Percentiles rank a stretch among this genome's conserved stretches.
phyloP scores from a whole-genome alignment of 768 basidiomycete species.

The Pleurotus salmoneostramineus region DNA sequence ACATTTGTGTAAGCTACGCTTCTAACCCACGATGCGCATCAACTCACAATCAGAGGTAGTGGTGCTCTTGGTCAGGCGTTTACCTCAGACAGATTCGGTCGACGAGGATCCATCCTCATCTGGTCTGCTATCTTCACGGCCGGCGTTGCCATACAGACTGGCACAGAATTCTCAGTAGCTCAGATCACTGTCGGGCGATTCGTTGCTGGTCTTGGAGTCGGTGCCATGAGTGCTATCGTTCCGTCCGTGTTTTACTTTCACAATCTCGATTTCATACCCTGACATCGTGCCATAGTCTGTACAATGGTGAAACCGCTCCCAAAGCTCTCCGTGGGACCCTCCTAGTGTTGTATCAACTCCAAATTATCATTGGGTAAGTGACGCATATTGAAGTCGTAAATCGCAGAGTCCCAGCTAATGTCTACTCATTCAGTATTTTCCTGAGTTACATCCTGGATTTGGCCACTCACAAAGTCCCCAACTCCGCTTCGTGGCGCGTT shows the following conservation, averaged over 20 bases:
- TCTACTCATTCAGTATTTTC: constrained; percentile 48
- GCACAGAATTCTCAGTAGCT: constrained; percentile 49
- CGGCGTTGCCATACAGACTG: constrained; percentile 69
- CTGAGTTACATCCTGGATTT: constrained; percentile 69
- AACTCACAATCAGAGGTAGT: constrained; percentile 21
- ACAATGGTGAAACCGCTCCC: constrained; percentile 77
- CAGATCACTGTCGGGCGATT: constrained; percentile 75
- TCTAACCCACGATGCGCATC: too few relatives aligned
- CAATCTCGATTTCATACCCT: neutral
- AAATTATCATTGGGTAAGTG: constrained; percentile 66
- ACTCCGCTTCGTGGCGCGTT: constrained; percentile 68
- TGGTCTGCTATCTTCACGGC: constrained; percentile 74
- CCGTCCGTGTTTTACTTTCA: constrained; percentile 28
- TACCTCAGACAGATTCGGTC: constrained; percentile 69
- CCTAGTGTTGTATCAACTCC: constrained; percentile 72
- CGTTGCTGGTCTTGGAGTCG: constrained; percentile 45
- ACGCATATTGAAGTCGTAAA: neutral
- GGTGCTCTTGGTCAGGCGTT: constrained; percentile 70
- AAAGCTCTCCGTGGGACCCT: constrained; percentile 69
- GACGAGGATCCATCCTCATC: constrained; percentile 69
- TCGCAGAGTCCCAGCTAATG: neutral
- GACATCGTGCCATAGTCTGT: constrained; percentile 37
- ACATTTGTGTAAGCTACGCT: constrained; percentile 44
- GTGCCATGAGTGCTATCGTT: constrained; percentile 38
- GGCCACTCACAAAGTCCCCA: constrained; percentile 51